phyloP scores from a whole-genome alignment of 257 asterid species.

The Fraxinus pennsylvanica region DNA sequence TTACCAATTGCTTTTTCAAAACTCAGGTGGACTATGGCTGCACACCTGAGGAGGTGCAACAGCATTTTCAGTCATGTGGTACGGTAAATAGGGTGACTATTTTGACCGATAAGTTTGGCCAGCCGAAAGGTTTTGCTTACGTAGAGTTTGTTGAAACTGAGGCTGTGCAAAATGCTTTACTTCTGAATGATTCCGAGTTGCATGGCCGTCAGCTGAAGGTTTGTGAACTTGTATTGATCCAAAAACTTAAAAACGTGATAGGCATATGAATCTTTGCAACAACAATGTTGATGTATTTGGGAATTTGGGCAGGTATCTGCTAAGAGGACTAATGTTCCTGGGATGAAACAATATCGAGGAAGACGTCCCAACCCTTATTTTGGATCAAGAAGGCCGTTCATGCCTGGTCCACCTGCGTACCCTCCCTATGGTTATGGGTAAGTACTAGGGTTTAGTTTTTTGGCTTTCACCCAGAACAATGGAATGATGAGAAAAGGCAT shows the following conservation, averaged over 20 bases:
- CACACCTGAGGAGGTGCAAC: slow-evolving; percentile 64
- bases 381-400: slow-evolving; percentile 52
- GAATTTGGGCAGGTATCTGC: slow-evolving; percentile 49
- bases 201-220: slow-evolving; percentile 61
- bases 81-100: slow-evolving; percentile 59
- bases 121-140: slow-evolving; percentile 60
- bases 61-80: slow-evolving; percentile 59
- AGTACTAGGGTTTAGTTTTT: slow-evolving; percentile 20
- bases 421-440: slow-evolving; percentile 61
- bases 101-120: slow-evolving; percentile 50
- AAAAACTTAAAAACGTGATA: not conserved
- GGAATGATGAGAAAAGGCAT: not conserved
- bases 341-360: slow-evolving; percentile 62
- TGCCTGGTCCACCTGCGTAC: slow-evolving; percentile 52
- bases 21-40: slow-evolving; percentile 53
- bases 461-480: not conserved
- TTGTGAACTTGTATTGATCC: slow-evolving; percentile 25
- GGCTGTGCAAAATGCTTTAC: slow-evolving; percentile 53
- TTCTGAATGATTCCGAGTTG: slow-evolving; percentile 51
- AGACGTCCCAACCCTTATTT: slow-evolving; percentile 57
- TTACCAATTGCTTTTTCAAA: slow-evolving; percentile 6
- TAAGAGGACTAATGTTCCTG: slow-evolving; percentile 64
- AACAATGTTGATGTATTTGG: not conserved
- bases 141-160: slow-evolving; percentile 55
- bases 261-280: slow-evolving; percentile 1